Evolutionary conservation across 257 asterid species (phyloP).

Genomic region (Nicotiana benthamiana): DNA sequence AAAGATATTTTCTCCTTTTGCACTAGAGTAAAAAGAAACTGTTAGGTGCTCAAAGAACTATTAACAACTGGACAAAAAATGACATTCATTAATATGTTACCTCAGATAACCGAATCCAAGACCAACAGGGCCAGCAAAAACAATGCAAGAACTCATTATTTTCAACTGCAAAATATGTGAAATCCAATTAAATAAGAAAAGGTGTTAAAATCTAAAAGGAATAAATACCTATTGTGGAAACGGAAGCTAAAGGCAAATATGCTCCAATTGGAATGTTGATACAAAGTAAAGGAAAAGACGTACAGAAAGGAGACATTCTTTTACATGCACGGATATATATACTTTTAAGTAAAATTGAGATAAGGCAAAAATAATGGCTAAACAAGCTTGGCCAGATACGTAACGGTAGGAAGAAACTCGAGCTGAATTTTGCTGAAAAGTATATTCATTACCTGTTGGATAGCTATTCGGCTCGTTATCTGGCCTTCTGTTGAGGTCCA

Average conservation of each 20-base stretch:
- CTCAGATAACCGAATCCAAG: slow-evolving; percentile 46
- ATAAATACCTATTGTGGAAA: neutral
- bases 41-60: neutral
- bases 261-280: neutral
- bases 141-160: slow-evolving; percentile 26
- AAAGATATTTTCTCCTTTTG: slow-evolving; percentile 32
- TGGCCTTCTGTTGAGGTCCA: slow-evolving; percentile 36
- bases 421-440: neutral
- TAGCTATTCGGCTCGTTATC: slow-evolving; percentile 35
- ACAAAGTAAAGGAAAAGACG: neutral
- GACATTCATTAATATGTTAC: slow-evolving; percentile 8
- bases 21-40: slow-evolving; percentile 16
- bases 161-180: slow-evolving; percentile 7
- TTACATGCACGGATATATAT: neutral
- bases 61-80: neutral
- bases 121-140: slow-evolving; percentile 44
- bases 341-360: neutral
- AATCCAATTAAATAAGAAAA: neutral
- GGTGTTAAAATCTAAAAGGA: neutral
- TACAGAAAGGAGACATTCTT: no score
- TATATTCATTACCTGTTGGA: slow-evolving; percentile 25
- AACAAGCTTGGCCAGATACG: neutral
- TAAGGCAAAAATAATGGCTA: neutral
- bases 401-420: neutral
- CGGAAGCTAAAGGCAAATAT: neutral